Evolutionary conservation across 108 stramenopile species (phyloP).

Genomic region (Cyclotella cryptica): DNA sequence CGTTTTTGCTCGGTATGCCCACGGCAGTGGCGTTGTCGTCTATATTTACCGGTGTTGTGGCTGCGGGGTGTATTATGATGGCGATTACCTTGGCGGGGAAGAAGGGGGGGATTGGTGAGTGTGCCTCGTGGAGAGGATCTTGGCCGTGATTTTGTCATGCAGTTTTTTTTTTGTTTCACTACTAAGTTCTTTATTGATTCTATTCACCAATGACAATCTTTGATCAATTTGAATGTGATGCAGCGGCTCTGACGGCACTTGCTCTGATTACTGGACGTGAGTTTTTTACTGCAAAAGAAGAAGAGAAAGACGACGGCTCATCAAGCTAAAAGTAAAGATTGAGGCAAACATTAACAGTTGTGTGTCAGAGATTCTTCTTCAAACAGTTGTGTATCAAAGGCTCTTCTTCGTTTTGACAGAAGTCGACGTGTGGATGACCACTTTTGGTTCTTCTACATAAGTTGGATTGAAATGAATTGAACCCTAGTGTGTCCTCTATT

Average conservation of each 20-base stretch:
- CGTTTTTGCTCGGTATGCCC: slow-evolving; percentile 94
- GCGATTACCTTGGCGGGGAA: slow-evolving; percentile 85
- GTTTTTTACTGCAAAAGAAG: slow-evolving; percentile 48
- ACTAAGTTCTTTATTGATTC: not conserved
- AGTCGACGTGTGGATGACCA: too few species aligned
- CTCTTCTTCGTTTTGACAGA: too few species aligned
- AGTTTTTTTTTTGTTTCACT: not conserved
- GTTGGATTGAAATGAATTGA: too few species aligned
- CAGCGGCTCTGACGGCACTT: not conserved
- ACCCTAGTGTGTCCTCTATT: too few species aligned
- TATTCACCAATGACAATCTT: not conserved
- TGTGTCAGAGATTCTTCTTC: too few species aligned
- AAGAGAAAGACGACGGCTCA: not conserved
- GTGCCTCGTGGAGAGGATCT: too few species aligned
- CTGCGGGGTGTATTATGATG: slow-evolving; percentile 92
- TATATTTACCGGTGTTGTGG: slow-evolving; percentile 92
- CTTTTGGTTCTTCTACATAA: too few species aligned
- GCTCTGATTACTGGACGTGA: slow-evolving; percentile 65
- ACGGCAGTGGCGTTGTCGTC: slow-evolving; percentile 81
- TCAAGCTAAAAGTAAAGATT: not conserved
- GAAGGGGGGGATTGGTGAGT: slow-evolving; percentile 70
- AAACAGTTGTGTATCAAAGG: too few species aligned
- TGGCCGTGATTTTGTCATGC: too few species aligned
- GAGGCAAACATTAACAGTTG: too few species aligned
- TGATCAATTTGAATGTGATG: not conserved